Percentiles rank a stretch among this genome's conserved stretches.
Conservation (phyloP, 176 grass and related monocot species). For the Raddia guianensis region DNA sequence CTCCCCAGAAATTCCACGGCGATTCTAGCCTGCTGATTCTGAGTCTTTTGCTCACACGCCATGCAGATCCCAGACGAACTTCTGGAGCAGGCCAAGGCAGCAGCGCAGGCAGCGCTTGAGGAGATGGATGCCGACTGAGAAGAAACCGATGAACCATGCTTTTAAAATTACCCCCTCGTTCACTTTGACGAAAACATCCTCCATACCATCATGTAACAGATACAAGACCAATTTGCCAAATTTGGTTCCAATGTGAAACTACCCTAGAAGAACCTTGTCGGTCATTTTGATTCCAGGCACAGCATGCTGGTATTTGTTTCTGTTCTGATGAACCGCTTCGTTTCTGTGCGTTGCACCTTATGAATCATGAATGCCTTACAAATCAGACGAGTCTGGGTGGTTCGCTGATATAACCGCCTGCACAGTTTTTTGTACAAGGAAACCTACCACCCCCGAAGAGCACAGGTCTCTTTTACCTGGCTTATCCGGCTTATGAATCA, state of each 20-base stretch:
- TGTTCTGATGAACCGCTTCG: neutral
- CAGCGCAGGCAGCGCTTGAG: slow-evolving; percentile 69
- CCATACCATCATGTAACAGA: neutral
- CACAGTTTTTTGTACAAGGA: too few relatives aligned
- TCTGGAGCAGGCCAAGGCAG: slow-evolving; percentile 62
- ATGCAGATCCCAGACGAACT: slow-evolving; percentile 62
- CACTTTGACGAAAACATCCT: neutral
- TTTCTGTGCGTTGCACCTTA: neutral
- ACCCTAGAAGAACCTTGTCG: neutral
- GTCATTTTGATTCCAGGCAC: neutral
- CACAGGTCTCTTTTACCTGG: too few relatives aligned
- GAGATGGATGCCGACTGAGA: slow-evolving; percentile 82
- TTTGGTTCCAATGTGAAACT: neutral
- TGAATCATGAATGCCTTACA: too few relatives aligned
- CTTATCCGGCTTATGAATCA: too few relatives aligned
- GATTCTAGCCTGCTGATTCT: neutral
- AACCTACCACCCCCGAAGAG: too few relatives aligned
- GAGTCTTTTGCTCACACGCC: neutral
- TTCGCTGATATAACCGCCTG: too few relatives aligned
- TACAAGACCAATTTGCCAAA: neutral
- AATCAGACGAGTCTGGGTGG: too few relatives aligned
- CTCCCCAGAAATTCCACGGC: neutral
- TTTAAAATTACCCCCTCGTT: neutral
- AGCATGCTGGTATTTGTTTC: neutral
- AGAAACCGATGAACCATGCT: neutral